phyloP scores from a whole-genome alignment of 2,329 filamentous ascomycete genomes.

The Chrysoporthe deuterocubensis region DNA sequence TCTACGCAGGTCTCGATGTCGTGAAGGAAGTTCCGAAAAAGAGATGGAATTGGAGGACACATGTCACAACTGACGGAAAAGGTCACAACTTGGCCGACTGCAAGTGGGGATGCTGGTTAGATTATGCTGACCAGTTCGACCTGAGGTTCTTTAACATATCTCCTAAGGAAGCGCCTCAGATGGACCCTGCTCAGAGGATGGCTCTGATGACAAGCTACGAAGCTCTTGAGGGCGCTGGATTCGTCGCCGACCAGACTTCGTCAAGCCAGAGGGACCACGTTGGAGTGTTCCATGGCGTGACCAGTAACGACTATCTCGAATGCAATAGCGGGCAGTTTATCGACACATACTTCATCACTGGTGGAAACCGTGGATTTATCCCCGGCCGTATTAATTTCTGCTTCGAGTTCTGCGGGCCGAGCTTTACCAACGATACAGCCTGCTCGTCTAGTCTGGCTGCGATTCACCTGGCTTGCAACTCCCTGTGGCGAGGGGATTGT shows the following conservation, averaged over 20 bases:
- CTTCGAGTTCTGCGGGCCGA: constrained; percentile 45
- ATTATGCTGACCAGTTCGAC: constrained; percentile 52
- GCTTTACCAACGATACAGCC: constrained; percentile 44
- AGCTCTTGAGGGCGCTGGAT: constrained; percentile 68
- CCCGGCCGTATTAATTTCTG: constrained; percentile 51
- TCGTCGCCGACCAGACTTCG: constrained; percentile 65
- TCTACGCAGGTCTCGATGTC: too few species aligned
- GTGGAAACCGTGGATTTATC: constrained; percentile 53
- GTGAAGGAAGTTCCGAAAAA: too few species aligned
- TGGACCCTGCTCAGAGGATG: constrained; percentile 69
- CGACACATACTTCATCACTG: constrained; percentile 57
- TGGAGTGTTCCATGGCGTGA: constrained; percentile 76
- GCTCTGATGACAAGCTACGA: constrained; percentile 70
- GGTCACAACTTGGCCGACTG: too few species aligned
- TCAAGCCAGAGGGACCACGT: constrained; percentile 57
- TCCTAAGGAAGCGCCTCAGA: constrained; percentile 63
- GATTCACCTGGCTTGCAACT: constrained; percentile 58
- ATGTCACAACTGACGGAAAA: too few species aligned
- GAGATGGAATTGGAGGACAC: too few species aligned
- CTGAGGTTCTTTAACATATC: constrained; percentile 76
- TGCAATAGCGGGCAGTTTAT: constrained; percentile 71
- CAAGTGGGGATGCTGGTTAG: too few species aligned
- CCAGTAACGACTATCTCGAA: constrained; percentile 78
- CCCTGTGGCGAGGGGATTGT: constrained; percentile 66
- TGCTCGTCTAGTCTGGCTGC: constrained; percentile 41